phyloP scores from a whole-genome alignment of 768 basidiomycete species.

The Pleurotus eryngii region DNA sequence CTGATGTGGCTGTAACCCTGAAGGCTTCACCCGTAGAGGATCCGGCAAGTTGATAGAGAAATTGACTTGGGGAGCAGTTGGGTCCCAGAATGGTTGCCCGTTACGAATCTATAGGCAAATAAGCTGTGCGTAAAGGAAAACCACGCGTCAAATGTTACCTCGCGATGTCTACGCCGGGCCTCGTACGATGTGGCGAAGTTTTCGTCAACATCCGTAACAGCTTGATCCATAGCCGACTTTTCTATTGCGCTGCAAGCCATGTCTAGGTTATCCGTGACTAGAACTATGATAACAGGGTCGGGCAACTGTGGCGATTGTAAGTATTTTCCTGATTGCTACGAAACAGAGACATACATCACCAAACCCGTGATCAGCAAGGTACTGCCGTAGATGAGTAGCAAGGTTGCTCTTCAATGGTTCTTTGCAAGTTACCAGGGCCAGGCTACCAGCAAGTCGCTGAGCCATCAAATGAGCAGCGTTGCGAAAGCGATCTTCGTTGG shows the following conservation, averaged over 20 bases:
- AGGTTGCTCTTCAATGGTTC: conserved; percentile 94
- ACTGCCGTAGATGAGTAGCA: conserved; percentile 80
- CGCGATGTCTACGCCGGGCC: conserved; percentile 79
- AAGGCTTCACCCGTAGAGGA: conserved; percentile 78
- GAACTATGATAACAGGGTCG: conserved; percentile 72
- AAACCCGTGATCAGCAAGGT: conserved; percentile 85
- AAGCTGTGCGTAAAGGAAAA: no score
- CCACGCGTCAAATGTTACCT: conserved; percentile 37
- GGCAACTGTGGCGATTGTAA: conserved; percentile 34
- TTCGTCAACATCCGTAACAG: conserved; percentile 90
- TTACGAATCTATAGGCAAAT: conserved; percentile 48
- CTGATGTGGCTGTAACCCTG: conserved; percentile 80
- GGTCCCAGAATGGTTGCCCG: conserved; percentile 87
- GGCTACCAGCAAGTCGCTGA: conserved; percentile 91
- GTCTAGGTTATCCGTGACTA: conserved; percentile 92
- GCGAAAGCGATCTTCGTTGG: conserved; percentile 85
- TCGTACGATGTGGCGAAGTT: conserved; percentile 82
- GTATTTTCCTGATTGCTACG: not conserved
- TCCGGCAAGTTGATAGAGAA: conserved; percentile 80
- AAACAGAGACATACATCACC: conserved; percentile 53
- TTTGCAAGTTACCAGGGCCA: conserved; percentile 97
- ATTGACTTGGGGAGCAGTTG: conserved; percentile 63
- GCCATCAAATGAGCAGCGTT: conserved; percentile 95
- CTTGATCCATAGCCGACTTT: conserved; percentile 96
- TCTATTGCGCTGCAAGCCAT: conserved; percentile 92